Evolutionary conservation across 495 filamentous ascomycete genomes (phyloP), one percentile per base, ranked within the genome.

Genomic region (Penicillium samsonianum): DNA sequence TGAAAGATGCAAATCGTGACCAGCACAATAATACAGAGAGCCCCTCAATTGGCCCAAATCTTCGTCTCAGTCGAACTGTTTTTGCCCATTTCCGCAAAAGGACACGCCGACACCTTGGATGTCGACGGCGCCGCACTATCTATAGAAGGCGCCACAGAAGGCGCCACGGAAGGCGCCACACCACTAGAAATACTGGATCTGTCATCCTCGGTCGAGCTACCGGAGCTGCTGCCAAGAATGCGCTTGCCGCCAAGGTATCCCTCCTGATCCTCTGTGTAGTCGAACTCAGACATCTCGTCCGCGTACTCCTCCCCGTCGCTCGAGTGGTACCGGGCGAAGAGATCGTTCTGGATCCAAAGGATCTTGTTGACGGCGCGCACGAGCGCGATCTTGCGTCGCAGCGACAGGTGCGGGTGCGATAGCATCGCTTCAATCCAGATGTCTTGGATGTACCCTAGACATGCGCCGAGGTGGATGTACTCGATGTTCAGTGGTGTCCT

Each of bases 261-360:
- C 61, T 90, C 87, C 30, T 84, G 70, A n/a, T 83, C 45, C 19
- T 22, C 74, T 8, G 86, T 73, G 6, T 72, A 65, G 19, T 69
- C 75, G 44, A 68, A 67, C 26, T 78, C 71, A n/a, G 80, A 81
- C 52, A 80, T 80, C 35, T 86, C 84, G 2, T 83, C 83, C 23
- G 75, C 81, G 59, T 76, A 90, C 67, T 91, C 87, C 31, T 89
- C 88, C 35, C 87, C 87, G 57, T 91, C 87, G 23, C 80, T 76
- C 5, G 88, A 80, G 57, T 89, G 87, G 82, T 85, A 89, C 71
- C 84, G 87, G 9, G 88, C 85, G 61, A 92, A 89, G 19, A 92
- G 74, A 67, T 92, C 89, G 62, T 90, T 89, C 70, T 90, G 87
- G 63, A 90, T 88, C 87, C 87, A 89, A 55, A 86, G 75, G 14